Conservation (phyloP, 2,329 filamentous ascomycete species). For the Ophiostoma quercus region DNA sequence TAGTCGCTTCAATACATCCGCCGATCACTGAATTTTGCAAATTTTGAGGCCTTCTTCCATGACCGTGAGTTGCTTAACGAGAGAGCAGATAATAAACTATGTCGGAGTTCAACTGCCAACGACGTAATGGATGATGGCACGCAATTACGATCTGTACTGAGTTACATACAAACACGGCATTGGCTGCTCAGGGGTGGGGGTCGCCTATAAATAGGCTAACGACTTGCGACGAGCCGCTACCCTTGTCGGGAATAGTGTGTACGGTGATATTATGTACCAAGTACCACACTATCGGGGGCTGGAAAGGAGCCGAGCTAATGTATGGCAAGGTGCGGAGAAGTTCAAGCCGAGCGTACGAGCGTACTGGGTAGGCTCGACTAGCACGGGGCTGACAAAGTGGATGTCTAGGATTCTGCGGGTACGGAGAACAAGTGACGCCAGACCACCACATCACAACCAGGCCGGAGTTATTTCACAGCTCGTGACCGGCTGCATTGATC, state of each 20-base stretch:
- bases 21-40: too few relatives aligned
- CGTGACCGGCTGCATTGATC: neutral
- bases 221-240: neutral
- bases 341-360: neutral
- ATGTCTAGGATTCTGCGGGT: neutral
- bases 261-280: neutral
- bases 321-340: constrained; percentile 4
- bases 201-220: neutral
- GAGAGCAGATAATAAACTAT: too few relatives aligned
- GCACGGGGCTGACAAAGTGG: neutral
- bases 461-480: neutral
- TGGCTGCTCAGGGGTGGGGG: neutral
- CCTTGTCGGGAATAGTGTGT: neutral
- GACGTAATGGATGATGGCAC: too few relatives aligned
- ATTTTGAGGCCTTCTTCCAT: too few relatives aligned
- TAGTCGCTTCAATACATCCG: too few relatives aligned
- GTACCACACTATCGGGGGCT: neutral
- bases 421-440: neutral
- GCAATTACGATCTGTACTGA: neutral
- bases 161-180: neutral
- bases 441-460: neutral
- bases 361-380: too few relatives aligned
- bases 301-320: neutral
- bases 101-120: too few relatives aligned
- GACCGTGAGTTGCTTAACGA: too few relatives aligned